Evolutionary conservation across 2,329 filamentous ascomycete genomes (phyloP).

Genomic region (Hortaea werneckii): DNA sequence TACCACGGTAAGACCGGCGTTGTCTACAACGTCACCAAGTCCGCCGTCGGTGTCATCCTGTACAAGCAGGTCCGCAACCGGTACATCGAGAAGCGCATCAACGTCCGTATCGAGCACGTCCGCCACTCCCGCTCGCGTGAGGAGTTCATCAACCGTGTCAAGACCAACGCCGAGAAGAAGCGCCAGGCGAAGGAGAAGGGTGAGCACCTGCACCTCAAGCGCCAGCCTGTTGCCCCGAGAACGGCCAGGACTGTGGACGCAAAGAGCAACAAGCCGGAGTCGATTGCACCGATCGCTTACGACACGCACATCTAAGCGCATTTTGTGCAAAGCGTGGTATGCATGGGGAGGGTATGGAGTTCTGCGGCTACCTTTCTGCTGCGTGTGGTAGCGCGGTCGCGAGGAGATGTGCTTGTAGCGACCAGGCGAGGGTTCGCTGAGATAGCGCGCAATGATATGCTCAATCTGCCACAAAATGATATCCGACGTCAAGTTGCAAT

Average conservation of each 20-base stretch:
- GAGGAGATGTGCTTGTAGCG: neutral
- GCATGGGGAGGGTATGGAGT: neutral
- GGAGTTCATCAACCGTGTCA: conserved; percentile 92
- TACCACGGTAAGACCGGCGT: conserved; percentile 90
- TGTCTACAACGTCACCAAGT: conserved; percentile 86
- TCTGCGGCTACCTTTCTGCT: neutral
- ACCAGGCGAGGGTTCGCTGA: neutral
- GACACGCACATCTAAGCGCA: conserved; percentile 86
- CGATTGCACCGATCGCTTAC: conserved; percentile 83
- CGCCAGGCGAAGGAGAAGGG: conserved; percentile 86
- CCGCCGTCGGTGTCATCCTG: conserved; percentile 94
- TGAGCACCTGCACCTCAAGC: conserved; percentile 83
- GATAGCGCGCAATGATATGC: conserved; percentile 4
- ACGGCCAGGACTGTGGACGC: conserved; percentile 69
- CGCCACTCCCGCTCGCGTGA: conserved; percentile 87
- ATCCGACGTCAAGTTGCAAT: neutral
- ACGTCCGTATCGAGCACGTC: conserved; percentile 98
- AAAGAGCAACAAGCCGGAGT: conserved; percentile 81
- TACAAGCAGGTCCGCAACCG: conserved; percentile 99
- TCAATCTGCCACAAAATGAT: neutral
- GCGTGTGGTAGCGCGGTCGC: neutral
- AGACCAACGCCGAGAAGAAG: conserved; percentile 89
- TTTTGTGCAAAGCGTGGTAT: neutral
- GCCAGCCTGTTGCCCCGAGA: conserved; percentile 70
- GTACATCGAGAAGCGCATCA: conserved; percentile 99